These are phyloP conservation scores for Petunia axillaris DNA, from an alignment of 257 asterid species.

Conservation along the genomic window DNA sequence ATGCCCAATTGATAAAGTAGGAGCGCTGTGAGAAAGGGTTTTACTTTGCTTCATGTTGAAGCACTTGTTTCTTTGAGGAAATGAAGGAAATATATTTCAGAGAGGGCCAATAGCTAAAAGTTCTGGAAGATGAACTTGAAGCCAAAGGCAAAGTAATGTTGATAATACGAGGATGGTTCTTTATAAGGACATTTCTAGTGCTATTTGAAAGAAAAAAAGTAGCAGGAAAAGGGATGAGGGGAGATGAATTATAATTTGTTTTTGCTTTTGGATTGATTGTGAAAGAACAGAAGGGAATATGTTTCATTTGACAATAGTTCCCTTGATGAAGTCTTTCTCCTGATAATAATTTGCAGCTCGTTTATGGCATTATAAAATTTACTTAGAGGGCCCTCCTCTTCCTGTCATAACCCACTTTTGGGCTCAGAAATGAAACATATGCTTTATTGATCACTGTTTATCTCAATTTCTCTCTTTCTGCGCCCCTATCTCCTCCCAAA, in stretches of 20 bases:
- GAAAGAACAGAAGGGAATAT: not conserved
- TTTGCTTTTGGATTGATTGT: conserved; percentile 17
- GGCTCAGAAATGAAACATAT: not conserved
- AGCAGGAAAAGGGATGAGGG: not conserved
- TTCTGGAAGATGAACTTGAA: not conserved
- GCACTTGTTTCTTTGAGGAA: conserved; percentile 22
- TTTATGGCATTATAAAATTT: not conserved
- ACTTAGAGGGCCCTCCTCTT: not conserved
- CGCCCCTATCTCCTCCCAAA: not conserved
- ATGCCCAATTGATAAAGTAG: not conserved
- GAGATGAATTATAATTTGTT: not conserved
- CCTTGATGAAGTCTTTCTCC: conserved; percentile 18
- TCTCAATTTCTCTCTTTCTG: not conserved
- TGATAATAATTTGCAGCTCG: not conserved
- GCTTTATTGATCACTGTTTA: not conserved
- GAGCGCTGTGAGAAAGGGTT: not conserved
- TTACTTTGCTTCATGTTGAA: conserved; percentile 19
- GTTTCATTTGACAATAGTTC: not conserved
- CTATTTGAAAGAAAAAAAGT: not conserved
- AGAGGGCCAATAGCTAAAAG: not conserved
- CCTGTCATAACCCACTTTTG: conserved; percentile 8
- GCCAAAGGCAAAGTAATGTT: not conserved
- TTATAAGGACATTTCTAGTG: not conserved
- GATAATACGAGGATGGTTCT: not conserved
- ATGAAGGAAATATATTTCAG: conserved; percentile 9